Evolutionary conservation across 192 early-diverging fungal species (phyloP).

Genomic region (Endogone sp.): DNA sequence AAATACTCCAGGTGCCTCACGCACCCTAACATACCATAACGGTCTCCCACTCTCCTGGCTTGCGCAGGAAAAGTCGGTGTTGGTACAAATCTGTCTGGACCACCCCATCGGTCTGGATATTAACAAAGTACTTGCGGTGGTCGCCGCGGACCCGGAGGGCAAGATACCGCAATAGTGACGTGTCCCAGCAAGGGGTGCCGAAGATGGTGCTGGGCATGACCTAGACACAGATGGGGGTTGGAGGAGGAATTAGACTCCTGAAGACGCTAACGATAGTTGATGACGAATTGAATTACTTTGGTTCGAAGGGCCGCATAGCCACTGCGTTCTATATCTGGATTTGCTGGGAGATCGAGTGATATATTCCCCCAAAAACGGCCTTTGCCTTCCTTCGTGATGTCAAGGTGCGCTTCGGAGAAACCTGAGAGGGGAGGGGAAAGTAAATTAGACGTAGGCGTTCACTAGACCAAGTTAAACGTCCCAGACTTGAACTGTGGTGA

Average conservation of each 20-base stretch:
- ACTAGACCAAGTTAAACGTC: not conserved
- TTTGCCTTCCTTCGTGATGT: conserved; percentile 55
- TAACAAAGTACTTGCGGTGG: conserved; percentile 86
- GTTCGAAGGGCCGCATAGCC: conserved; percentile 92
- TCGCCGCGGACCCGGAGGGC: conserved; percentile 79
- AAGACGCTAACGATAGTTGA: no score
- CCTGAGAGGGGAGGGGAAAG: conserved; percentile 42
- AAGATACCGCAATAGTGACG: conserved; percentile 80
- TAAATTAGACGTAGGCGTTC: conserved; percentile 1
- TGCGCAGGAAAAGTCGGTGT: conserved; percentile 84
- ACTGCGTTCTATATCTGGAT: conserved; percentile 66
- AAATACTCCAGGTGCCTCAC: no score
- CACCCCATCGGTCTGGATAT: conserved; percentile 82
- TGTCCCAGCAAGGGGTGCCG: conserved; percentile 78
- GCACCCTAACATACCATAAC: conserved; percentile 55
- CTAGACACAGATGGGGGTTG: no score
- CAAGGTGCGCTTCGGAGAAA: conserved; percentile 70
- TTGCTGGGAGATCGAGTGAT: conserved; percentile 72
- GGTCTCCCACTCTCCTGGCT: conserved; percentile 90
- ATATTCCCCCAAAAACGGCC: conserved; percentile 80
- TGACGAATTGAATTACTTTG: conserved; percentile 53
- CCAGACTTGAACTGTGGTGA: conserved; percentile 13
- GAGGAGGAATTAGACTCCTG: no score
- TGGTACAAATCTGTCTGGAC: conserved; percentile 88
- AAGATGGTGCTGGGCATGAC: no score